Conservation (phyloP, 1,139 yeast species). For the Candida labiduridarum region DNA sequence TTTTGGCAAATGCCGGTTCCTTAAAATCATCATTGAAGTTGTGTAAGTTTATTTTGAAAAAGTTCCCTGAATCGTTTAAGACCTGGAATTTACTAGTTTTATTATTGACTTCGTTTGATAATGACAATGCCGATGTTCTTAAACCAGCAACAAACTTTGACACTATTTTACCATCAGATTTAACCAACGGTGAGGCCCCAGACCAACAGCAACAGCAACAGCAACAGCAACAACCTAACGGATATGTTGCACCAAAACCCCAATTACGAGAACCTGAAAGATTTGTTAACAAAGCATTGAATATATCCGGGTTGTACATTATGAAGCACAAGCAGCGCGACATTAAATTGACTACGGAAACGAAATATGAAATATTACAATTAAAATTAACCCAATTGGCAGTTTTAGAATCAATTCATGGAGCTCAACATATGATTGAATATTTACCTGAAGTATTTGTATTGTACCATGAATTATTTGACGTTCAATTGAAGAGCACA, state of each 20-base stretch:
- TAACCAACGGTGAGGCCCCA: slow-evolving; percentile 8
- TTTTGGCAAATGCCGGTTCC: slow-evolving; percentile 32
- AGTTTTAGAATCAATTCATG: slow-evolving; percentile 64
- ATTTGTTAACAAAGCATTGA: slow-evolving; percentile 45
- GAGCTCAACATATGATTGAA: slow-evolving; percentile 63
- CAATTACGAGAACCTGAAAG: slow-evolving; percentile 35
- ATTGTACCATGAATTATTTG: slow-evolving; percentile 58
- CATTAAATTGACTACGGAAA: slow-evolving; percentile 31
- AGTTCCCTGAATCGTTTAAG: slow-evolving; percentile 46
- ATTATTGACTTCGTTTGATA: slow-evolving; percentile 31
- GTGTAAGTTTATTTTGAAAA: slow-evolving; percentile 46
- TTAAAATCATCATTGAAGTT: slow-evolving; percentile 36
- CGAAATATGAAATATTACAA: slow-evolving; percentile 63
- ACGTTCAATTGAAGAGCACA: slow-evolving; percentile 23
- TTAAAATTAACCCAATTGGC: slow-evolving; percentile 78
- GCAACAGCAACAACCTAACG: slow-evolving; percentile 5
- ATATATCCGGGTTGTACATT: slow-evolving; percentile 44
- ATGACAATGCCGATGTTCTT: slow-evolving; percentile 23
- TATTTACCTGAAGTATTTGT: slow-evolving; percentile 67
- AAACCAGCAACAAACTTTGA: slow-evolving; percentile 15
- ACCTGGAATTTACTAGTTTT: slow-evolving; percentile 50
- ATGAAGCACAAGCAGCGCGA: slow-evolving; percentile 33
- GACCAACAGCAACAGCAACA: slow-evolving; percentile 7
- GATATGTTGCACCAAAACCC: slow-evolving; percentile 8
- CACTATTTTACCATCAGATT: slow-evolving; percentile 12